Evolutionary conservation across 1,139 yeast genomes (phyloP), one percentile per base, ranked within the genome.

Genomic region (Nakaseomyces glabratus): DNA sequence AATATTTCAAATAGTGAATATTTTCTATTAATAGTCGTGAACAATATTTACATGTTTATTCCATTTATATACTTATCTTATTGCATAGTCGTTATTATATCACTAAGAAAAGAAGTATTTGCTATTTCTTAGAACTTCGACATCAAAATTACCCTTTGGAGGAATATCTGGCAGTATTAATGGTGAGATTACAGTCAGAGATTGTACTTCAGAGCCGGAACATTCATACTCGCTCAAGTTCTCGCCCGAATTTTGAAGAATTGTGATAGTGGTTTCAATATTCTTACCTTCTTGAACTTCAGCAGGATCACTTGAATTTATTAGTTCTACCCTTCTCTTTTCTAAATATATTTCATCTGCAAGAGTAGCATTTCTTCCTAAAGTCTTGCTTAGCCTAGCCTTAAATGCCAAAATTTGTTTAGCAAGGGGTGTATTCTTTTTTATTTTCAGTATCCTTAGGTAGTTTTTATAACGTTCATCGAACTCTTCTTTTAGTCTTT

Each of bases 101-200:
- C 17, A 26, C 16, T 26, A 59, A 18, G 65, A 61, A 61, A 90
- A 90, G 67, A 90, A 90, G 60, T 90, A 90, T 33, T 70, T 69
- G 40, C 95, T 82, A 32, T 77, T 71, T 49, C 71, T 70, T 36
- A 90, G 79, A 41, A 71, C 71, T 31, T 65, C 62, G 28, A 90
- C 93, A 53, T 88, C 93, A 52, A 88, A 84, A 20, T 76, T 77
- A 31, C 96, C 98, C 58, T 73, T 81, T 35, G 69, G 63, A 10
- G 97, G 97, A 28, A 86, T 73, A 0, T 66, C 69, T 0, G 95
- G 93, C 47, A 88, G 68, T 34, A 58, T 61, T 45, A 88, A 64
- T 13, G 93, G 95, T 7, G 74, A 76, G 31, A 74, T 48, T 9
- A 66, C 60, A 21, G 51, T 51, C 17, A 57, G 39, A 19, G 57